phyloP scores from a whole-genome alignment of 2,329 filamentous ascomycete species.

The Nannizzia gypsea region DNA sequence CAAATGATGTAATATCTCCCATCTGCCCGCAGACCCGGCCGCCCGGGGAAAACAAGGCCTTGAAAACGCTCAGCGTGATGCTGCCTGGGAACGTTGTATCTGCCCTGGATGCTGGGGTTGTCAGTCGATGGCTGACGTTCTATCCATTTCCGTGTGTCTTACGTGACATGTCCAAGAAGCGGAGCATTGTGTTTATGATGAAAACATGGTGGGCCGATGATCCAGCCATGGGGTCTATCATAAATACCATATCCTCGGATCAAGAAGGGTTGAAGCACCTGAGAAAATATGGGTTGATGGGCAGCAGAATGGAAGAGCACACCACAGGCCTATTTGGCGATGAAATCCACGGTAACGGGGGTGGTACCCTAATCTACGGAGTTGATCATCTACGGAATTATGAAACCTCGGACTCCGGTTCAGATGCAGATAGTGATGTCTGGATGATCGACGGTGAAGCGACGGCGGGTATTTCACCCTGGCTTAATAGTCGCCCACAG shows the following conservation, averaged over 20 bases:
- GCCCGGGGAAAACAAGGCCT: constrained; percentile 31
- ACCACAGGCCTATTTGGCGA: constrained; percentile 4
- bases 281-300: constrained; percentile 33
- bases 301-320: constrained; percentile 28
- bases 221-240: constrained; percentile 33
- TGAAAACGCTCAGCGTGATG: constrained; percentile 48
- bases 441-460: constrained; percentile 44
- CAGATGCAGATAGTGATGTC: constrained; percentile 39
- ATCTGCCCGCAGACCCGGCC: constrained; percentile 32
- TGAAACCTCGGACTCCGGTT: constrained; percentile 25
- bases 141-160: constrained; percentile 55
- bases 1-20: constrained; percentile 25
- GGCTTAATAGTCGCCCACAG: constrained; percentile 22
- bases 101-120: constrained; percentile 50
- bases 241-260: constrained; percentile 28
- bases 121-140: constrained; percentile 61
- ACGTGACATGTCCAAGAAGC: constrained; percentile 37
- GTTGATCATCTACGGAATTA: not conserved
- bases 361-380: not conserved
- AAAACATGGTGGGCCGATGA: constrained; percentile 34
- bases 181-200: constrained; percentile 32
- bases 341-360: not conserved
- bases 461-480: constrained; percentile 34
- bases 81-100: constrained; percentile 48
- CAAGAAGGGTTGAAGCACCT: constrained; percentile 32